Evolutionary conservation across 306 rosid genomes (phyloP).

Genomic region (Vigna nakashimae): DNA sequence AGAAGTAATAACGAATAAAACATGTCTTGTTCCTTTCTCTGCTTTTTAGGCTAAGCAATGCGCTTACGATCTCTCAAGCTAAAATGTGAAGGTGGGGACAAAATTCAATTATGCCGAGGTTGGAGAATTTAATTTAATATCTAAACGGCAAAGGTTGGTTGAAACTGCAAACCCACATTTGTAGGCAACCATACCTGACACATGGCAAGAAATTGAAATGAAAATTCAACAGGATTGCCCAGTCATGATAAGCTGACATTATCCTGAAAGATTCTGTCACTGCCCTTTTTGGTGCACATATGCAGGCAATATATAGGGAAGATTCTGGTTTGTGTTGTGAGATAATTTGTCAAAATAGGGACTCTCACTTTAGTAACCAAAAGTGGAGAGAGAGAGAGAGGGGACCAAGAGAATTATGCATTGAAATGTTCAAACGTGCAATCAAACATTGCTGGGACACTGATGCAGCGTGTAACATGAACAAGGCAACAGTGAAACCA

Average conservation of each 20-base stretch:
- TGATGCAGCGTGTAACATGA: constrained; percentile 44
- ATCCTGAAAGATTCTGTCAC: constrained; percentile 43
- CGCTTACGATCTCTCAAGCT: constrained; percentile 46
- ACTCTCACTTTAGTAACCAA: constrained; percentile 40
- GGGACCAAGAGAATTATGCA: constrained; percentile 52
- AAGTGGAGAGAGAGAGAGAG: constrained; percentile 40
- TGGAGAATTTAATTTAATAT: constrained; percentile 47
- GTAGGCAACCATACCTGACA: constrained; percentile 31
- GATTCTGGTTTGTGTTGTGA: constrained; percentile 30
- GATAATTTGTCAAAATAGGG: constrained; percentile 40
- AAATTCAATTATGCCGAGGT: constrained; percentile 53
- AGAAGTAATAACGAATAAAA: constrained; percentile 29
- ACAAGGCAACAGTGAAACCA: constrained; percentile 55
- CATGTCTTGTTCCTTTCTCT: background rate
- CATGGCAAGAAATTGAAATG: constrained; percentile 29
- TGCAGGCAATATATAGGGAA: constrained; percentile 44
- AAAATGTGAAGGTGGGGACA: constrained; percentile 55
- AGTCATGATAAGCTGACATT: constrained; percentile 37
- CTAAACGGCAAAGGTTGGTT: constrained; percentile 45
- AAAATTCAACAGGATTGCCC: constrained; percentile 9
- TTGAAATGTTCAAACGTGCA: constrained; percentile 47
- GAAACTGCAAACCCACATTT: constrained; percentile 3
- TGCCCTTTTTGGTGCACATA: constrained; percentile 50
- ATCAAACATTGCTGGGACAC: constrained; percentile 50
- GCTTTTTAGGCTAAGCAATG: constrained; percentile 43